Percentiles rank a stretch among this genome's conserved stretches.
phyloP scores from a whole-genome alignment of 139 green algal species.

The Picochlorum sp. region DNA sequence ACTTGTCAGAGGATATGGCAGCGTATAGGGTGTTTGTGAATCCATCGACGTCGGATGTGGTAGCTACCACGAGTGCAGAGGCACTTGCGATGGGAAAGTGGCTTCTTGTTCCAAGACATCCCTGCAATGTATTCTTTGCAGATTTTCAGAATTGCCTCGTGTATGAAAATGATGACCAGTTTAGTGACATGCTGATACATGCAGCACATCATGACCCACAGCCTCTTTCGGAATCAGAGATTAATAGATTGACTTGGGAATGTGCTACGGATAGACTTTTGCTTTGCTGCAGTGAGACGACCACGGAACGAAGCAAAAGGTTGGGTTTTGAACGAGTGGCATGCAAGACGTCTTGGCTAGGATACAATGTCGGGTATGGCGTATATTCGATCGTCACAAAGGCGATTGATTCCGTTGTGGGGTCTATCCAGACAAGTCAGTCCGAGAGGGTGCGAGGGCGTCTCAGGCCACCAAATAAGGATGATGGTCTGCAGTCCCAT shows the following conservation, averaged over 20 bases:
- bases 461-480: no score
- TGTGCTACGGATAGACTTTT: conserved; percentile 56
- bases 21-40: conserved; percentile 79
- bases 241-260: conserved; percentile 77
- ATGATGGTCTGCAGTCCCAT: neutral
- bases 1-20: conserved; percentile 39
- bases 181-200: conserved; percentile 50
- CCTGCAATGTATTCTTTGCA: conserved; percentile 83
- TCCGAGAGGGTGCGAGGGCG: neutral
- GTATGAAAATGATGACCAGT: conserved; percentile 74
- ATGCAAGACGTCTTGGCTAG: conserved; percentile 7
- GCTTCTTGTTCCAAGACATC: conserved; percentile 78
- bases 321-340: conserved; percentile 5
- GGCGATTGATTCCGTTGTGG: neutral
- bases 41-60: conserved; percentile 80
- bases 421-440: neutral
- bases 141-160: conserved; percentile 79
- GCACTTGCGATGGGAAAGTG: conserved; percentile 96
- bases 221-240: conserved; percentile 60
- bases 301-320: neutral
- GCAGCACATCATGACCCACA: conserved; percentile 42
- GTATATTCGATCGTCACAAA: neutral
- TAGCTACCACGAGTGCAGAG: conserved; percentile 89
- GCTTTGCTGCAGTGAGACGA: neutral
- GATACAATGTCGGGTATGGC: conserved; percentile 9